Percentiles rank a stretch among this genome's conserved stretches.
phyloP scores from a whole-genome alignment of 345 rosid genomes.

The Limnanthes douglasii region DNA sequence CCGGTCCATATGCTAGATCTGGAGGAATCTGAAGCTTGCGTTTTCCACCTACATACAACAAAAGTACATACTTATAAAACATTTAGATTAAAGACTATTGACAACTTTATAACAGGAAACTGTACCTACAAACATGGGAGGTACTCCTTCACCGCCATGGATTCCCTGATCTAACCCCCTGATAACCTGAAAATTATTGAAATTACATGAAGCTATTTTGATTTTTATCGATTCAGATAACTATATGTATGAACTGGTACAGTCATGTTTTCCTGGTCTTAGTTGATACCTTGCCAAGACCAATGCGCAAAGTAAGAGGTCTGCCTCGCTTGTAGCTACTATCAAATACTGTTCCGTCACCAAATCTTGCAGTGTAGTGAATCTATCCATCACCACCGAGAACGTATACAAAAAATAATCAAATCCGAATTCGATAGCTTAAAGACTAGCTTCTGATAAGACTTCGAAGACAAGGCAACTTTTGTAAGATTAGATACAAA shows the following conservation, averaged over 20 bases:
- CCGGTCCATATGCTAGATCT: conserved; percentile 80
- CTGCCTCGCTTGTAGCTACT: conserved; percentile 91
- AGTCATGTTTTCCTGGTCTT: too few species aligned
- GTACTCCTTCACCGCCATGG: conserved; percentile 80
- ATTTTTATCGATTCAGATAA: too few species aligned
- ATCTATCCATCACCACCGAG: conserved; percentile 17
- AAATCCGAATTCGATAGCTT: background rate
- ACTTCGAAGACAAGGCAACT: background rate
- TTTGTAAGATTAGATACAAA: too few species aligned
- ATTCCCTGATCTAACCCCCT: conserved; percentile 91
- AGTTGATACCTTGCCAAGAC: conserved; percentile 64
- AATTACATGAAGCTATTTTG: background rate
- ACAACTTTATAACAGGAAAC: conserved; percentile 1
- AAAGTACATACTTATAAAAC: background rate
- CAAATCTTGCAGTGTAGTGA: conserved; percentile 88
- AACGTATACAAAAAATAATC: background rate
- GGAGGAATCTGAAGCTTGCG: conserved; percentile 91
- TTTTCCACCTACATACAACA: conserved; percentile 42
- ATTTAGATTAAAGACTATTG: background rate
- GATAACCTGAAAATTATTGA: conserved; percentile 37
- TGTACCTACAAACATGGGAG: conserved; percentile 81
- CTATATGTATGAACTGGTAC: too few species aligned
- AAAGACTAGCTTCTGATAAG: background rate
- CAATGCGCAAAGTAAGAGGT: conserved; percentile 92
- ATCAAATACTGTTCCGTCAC: conserved; percentile 76